Evolutionary conservation across 192 early-diverging fungal genomes (phyloP).

Genomic region (Mortierella alpina): DNA sequence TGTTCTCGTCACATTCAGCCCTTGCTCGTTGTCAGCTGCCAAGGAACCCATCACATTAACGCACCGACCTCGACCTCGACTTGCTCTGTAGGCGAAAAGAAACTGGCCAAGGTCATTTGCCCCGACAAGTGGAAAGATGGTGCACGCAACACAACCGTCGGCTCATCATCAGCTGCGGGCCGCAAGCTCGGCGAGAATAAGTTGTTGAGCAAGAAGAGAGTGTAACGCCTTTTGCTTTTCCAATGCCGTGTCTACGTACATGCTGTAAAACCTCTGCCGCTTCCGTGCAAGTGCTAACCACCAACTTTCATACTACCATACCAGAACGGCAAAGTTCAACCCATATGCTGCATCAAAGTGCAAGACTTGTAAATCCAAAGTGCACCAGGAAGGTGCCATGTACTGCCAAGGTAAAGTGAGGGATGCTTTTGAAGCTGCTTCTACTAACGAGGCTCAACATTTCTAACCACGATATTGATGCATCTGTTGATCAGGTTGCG

Average conservation of each 20-base stretch:
- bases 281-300: not conserved
- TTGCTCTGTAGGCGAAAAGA: constrained; percentile 64
- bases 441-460: not conserved
- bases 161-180: constrained; percentile 34
- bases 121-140: constrained; percentile 77
- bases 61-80: not conserved
- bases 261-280: not conserved
- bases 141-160: constrained; percentile 63
- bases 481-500: constrained; percentile 53
- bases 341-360: constrained; percentile 69
- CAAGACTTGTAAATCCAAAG: constrained; percentile 67
- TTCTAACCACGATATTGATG: not conserved
- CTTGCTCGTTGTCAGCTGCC: not conserved
- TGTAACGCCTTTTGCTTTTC: constrained; percentile 28
- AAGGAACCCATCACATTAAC: not conserved
- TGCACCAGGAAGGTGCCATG: constrained; percentile 70
- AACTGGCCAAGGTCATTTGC: constrained; percentile 65
- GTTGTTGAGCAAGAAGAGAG: constrained; percentile 64
- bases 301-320: not conserved
- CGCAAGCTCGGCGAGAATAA: constrained; percentile 73
- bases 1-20: not conserved
- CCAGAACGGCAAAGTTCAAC: constrained; percentile 57
- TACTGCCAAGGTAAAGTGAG: constrained; percentile 70
- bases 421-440: not conserved
- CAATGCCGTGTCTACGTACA: not conserved